Percentiles rank a stretch among this genome's conserved stretches.
phyloP scores from a whole-genome alignment of 352 stramenopile genomes.

The Pythium scleroteichum region DNA sequence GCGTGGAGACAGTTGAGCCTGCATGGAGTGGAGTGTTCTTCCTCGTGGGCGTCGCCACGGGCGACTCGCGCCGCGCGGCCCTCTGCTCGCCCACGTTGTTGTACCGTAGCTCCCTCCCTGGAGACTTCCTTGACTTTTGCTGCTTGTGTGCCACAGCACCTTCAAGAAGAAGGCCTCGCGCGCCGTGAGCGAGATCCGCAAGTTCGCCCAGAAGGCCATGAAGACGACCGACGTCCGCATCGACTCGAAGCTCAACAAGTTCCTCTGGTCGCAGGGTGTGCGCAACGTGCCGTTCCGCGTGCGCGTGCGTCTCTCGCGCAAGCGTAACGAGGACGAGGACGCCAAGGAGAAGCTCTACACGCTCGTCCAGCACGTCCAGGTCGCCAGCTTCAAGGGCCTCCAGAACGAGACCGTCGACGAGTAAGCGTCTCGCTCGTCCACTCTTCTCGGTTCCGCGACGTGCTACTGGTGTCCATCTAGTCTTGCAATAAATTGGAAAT shows the following conservation, averaged over 20 bases:
- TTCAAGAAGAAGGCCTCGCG: slow-evolving; percentile 99
- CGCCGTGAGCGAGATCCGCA: slow-evolving; percentile 97
- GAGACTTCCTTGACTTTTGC: slow-evolving; percentile 85
- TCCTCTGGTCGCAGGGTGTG: slow-evolving; percentile 97
- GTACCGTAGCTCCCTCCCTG: slow-evolving; percentile 81
- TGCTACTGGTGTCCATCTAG: slow-evolving; percentile 23
- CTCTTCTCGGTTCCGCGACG: slow-evolving; percentile 13
- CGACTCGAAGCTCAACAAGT: slow-evolving; percentile 97
- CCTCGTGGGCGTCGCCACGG: too few relatives aligned
- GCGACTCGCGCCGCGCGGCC: too few relatives aligned
- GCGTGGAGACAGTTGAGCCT: too few relatives aligned
- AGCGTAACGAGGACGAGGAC: slow-evolving; percentile 99
- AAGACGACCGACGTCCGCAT: slow-evolving; percentile 97
- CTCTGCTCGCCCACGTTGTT: slow-evolving; percentile 18
- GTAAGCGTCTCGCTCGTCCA: slow-evolving; percentile 40
- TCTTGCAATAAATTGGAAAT: slow-evolving; percentile 27
- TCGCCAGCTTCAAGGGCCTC: slow-evolving; percentile 96
- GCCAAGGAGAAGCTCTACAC: slow-evolving; percentile 99
- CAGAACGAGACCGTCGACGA: slow-evolving; percentile 96
- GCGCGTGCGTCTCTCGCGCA: slow-evolving; percentile 96
- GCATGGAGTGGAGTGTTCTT: too few relatives aligned
- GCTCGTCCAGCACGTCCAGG: slow-evolving; percentile 97
- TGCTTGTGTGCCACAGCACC: slow-evolving; percentile 51
- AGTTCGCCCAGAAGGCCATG: slow-evolving; percentile 98
- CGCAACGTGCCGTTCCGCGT: slow-evolving; percentile 98